A percentile compares a stretch with the other conserved stretches of the same genome.
These are phyloP conservation scores for Septoria petroselini DNA, from an alignment of 2,329 filamentous ascomycete genomes.

Conservation along the genomic window DNA sequence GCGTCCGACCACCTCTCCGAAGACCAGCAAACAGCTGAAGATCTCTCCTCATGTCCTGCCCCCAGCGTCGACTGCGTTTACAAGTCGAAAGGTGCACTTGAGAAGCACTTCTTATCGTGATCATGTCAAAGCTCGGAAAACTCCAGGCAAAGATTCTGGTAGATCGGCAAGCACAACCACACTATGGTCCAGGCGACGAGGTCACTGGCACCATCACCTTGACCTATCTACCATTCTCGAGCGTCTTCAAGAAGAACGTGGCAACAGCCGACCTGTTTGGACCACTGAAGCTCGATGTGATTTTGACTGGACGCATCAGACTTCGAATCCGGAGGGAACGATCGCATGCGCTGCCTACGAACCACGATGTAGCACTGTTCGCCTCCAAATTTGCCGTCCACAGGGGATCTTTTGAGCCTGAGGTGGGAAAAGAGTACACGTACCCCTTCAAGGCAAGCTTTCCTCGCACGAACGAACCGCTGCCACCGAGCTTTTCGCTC, in stretches of 20 bases:
- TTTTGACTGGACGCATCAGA: constrained; percentile 16
- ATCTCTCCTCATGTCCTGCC: too few species aligned
- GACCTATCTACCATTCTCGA: constrained; percentile 15
- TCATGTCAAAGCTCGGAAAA: constrained; percentile 19
- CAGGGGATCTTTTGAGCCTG: constrained; percentile 21
- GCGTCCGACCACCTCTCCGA: too few species aligned
- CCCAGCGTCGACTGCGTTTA: too few species aligned
- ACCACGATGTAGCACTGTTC: constrained; percentile 20
- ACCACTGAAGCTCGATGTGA: constrained; percentile 16
- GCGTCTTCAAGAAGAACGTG: constrained; percentile 19
- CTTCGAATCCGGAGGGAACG: constrained; percentile 19
- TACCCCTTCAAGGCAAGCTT: constrained; percentile 20
- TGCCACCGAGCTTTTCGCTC: constrained; percentile 19
- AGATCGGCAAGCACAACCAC: constrained; percentile 10
- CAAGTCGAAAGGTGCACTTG: too few species aligned
- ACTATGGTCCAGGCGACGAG: constrained; percentile 20
- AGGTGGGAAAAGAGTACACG: constrained; percentile 13
- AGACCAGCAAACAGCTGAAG: too few species aligned
- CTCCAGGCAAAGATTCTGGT: constrained; percentile 14
- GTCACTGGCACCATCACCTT: constrained; percentile 19
- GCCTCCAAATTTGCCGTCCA: constrained; percentile 13
- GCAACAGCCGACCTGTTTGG: constrained; percentile 23
- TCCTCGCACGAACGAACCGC: constrained; percentile 8
- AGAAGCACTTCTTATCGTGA: background rate
- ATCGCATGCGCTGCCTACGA: constrained; percentile 18